Conservation (phyloP, 1,139 yeast genomes). For the Suhomyces wounanorum region DNA sequence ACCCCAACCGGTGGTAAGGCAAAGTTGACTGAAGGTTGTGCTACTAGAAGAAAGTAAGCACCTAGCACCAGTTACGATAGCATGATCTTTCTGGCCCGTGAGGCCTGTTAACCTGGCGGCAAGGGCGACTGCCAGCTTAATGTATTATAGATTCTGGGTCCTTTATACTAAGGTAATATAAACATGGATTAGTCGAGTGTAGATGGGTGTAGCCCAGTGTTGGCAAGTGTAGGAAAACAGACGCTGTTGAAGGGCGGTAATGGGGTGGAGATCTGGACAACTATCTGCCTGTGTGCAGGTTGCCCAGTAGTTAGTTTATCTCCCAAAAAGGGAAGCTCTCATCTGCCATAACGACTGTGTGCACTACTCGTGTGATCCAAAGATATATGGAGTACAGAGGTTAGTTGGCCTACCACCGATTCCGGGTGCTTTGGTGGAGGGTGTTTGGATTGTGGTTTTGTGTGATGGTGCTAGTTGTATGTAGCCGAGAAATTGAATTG, state of each 20-base stretch:
- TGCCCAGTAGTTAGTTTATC: neutral
- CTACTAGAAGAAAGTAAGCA: constrained; percentile 95
- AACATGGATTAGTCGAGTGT: constrained; percentile 6
- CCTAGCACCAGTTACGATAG: constrained; percentile 7
- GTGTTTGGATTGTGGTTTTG: neutral
- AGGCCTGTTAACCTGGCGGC: constrained; percentile 6
- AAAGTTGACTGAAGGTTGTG: constrained; percentile 97
- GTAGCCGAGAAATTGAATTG: too few relatives aligned
- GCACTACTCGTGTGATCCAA: neutral
- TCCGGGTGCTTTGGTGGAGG: neutral
- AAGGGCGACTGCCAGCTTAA: constrained; percentile 7
- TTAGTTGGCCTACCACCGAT: too few relatives aligned
- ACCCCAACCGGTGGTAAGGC: constrained; percentile 99
- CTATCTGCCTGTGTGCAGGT: neutral
- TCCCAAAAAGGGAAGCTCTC: neutral
- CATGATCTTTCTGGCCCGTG: constrained; percentile 9
- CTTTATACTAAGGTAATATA: constrained; percentile 8
- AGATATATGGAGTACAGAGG: neutral
- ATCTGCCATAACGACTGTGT: neutral
- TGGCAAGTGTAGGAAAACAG: too few relatives aligned
- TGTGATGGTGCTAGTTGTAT: neutral
- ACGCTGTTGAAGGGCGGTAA: too few relatives aligned
- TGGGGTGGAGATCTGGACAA: neutral
- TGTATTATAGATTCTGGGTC: constrained; percentile 15
- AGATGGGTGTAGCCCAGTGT: too few relatives aligned